These are phyloP conservation scores for Aspergillus terreus DNA, from an alignment of 2,329 filamentous ascomycete species.

Conservation along the genomic window DNA sequence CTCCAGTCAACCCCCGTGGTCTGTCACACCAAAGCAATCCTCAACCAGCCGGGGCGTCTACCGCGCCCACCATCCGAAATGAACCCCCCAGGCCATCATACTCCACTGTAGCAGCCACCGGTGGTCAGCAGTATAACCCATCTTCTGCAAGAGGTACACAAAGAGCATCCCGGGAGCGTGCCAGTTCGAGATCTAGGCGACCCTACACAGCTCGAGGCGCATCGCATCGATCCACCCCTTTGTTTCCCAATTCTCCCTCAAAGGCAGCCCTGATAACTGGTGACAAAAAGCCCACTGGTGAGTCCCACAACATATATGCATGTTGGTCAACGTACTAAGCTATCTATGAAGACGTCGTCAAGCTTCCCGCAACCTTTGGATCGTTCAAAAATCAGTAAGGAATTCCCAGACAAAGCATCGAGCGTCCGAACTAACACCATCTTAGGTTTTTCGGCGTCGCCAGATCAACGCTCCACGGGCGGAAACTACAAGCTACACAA, in stretches of 20 bases:
- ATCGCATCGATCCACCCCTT: not conserved
- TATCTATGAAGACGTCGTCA: conserved; percentile 3
- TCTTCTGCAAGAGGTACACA: not conserved
- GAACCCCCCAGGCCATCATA: not conserved
- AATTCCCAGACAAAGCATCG: not conserved
- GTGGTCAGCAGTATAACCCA: not conserved
- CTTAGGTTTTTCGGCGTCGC: conserved; percentile 19
- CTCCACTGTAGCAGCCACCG: not conserved
- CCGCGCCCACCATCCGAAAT: conserved; percentile 1
- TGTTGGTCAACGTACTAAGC: not conserved
- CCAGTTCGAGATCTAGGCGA: not conserved
- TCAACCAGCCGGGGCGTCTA: not conserved
- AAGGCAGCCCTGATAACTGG: not conserved
- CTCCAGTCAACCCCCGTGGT: not conserved
- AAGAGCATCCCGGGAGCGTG: not conserved
- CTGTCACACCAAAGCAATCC: not conserved
- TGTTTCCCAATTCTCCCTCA: not conserved
- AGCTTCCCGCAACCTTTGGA: conserved; percentile 18
- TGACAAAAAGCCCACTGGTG: not conserved
- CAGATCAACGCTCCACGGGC: conserved; percentile 5
- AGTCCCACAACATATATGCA: not conserved
- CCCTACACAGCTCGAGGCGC: not conserved
- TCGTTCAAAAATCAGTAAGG: conserved; percentile 22
- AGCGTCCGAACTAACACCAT: not conserved
- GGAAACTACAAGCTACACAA: conserved; percentile 1